Conservation (phyloP, 2,329 filamentous ascomycete genomes). For the Pseudogymnoascus verrucosus region DNA sequence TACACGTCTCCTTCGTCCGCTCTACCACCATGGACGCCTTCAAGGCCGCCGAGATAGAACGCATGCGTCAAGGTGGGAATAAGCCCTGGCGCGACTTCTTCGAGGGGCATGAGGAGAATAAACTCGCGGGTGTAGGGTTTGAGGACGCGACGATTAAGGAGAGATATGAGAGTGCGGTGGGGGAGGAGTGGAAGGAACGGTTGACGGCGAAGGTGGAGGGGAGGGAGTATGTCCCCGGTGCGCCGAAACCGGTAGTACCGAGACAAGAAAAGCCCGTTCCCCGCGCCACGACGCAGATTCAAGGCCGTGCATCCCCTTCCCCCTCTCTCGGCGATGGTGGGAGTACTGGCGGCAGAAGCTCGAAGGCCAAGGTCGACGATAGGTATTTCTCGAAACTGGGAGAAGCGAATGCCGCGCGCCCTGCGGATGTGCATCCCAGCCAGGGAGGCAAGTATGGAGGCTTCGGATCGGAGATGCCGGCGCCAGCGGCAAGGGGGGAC, state of each 20-base stretch:
- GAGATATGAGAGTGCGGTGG: slow-evolving; percentile 79
- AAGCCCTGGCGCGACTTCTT: slow-evolving; percentile 82
- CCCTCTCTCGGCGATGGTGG: slow-evolving; percentile 19
- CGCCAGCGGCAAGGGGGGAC: slow-evolving; percentile 37
- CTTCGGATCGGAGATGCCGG: slow-evolving; percentile 71
- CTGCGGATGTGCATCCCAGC: slow-evolving; percentile 68
- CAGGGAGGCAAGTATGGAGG: slow-evolving; percentile 90
- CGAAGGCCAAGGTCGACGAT: slow-evolving; percentile 63
- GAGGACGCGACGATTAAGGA: slow-evolving; percentile 86
- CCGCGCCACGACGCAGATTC: slow-evolving; percentile 22
- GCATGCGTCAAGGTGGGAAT: slow-evolving; percentile 91
- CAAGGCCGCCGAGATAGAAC: slow-evolving; percentile 83
- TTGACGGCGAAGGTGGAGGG: slow-evolving; percentile 82
- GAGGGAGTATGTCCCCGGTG: slow-evolving; percentile 68
- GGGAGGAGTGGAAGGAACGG: slow-evolving; percentile 92
- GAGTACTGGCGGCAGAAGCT: slow-evolving; percentile 29
- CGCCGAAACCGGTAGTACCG: slow-evolving; percentile 42
- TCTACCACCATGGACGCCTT: slow-evolving; percentile 99
- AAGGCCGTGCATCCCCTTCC: slow-evolving; percentile 10
- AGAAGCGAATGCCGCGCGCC: slow-evolving; percentile 68
- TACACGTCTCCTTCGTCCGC: slow-evolving; percentile 97
- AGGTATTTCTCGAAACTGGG: slow-evolving; percentile 85
- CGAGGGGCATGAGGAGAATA: slow-evolving; percentile 59
- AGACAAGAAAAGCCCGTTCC: slow-evolving; percentile 30
- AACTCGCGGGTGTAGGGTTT: slow-evolving; percentile 60